These are phyloP conservation scores for Areca catechu DNA, from an alignment of 176 grass and related monocot species.

Conservation along the genomic window DNA sequence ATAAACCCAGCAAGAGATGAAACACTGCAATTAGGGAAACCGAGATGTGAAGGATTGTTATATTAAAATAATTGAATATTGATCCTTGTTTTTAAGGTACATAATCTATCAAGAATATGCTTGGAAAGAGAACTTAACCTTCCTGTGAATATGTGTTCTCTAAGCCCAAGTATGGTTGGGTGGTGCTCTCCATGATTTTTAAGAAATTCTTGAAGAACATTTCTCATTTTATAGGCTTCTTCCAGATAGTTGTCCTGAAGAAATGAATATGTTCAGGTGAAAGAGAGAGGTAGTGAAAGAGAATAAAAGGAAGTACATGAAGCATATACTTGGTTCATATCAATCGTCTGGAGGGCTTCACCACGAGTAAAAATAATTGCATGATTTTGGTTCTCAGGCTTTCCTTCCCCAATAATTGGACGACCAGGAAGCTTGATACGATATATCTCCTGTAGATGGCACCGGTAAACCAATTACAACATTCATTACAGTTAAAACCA, in stretches of 20 bases:
- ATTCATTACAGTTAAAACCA: not conserved
- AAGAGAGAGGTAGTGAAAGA: slow-evolving; percentile 10
- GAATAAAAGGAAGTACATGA: not conserved
- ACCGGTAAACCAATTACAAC: slow-evolving; percentile 9
- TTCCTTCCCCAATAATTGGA: slow-evolving; percentile 89
- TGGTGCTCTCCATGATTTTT: slow-evolving; percentile 45
- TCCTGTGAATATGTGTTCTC: slow-evolving; percentile 96
- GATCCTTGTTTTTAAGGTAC: not conserved
- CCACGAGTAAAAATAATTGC: slow-evolving; percentile 98
- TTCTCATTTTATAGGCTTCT: slow-evolving; percentile 99
- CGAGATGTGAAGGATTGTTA: not conserved
- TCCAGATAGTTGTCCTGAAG: slow-evolving; percentile 88
- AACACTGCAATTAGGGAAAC: slow-evolving; percentile 48
- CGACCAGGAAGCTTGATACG: slow-evolving; percentile 77
- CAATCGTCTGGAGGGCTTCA: slow-evolving; percentile 89
- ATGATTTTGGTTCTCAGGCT: slow-evolving; percentile 98
- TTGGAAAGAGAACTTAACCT: slow-evolving; percentile 35
- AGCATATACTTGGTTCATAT: slow-evolving; percentile 85
- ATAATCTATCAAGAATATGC: slow-evolving; percentile 7
- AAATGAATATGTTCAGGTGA: not conserved
- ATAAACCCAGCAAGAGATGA: slow-evolving; percentile 97
- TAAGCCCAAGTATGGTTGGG: slow-evolving; percentile 80
- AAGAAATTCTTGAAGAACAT: slow-evolving; percentile 89
- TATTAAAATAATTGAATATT: too few relatives aligned
- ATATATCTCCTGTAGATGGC: slow-evolving; percentile 74